phyloP scores from a whole-genome alignment of 345 rosid genomes.

The Linum lewisii region DNA sequence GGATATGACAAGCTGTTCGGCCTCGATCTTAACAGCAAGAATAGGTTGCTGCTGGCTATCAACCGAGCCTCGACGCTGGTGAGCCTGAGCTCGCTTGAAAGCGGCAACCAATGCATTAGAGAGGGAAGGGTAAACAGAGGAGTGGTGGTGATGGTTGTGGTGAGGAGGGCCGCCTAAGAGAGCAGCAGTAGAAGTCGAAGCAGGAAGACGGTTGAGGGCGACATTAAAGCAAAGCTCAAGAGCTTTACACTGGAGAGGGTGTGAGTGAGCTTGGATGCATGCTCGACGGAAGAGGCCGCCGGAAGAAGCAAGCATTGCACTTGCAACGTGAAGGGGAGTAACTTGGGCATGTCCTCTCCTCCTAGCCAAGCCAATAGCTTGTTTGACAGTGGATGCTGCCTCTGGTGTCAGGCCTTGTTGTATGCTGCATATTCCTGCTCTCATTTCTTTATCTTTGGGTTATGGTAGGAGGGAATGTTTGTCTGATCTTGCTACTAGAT shows the following conservation, averaged over 20 bases:
- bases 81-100: constrained; percentile 97
- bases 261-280: constrained; percentile 88
- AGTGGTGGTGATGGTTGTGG: too few species aligned
- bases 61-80: constrained; percentile 82
- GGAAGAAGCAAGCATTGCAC: constrained; percentile 70
- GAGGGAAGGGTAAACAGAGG: constrained; percentile 51
- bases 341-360: constrained; percentile 94
- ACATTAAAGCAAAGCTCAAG: constrained; percentile 97
- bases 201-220: constrained; percentile 89
- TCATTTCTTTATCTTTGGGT: constrained; percentile 33
- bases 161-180: constrained; percentile 50
- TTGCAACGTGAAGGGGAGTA: constrained; percentile 95
- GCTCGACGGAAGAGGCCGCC: constrained; percentile 74
- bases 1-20: constrained; percentile 82
- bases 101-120: constrained; percentile 95
- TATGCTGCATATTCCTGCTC: constrained; percentile 79
- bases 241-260: constrained; percentile 92
- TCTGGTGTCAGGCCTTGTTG: constrained; percentile 75
- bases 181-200: too few species aligned
- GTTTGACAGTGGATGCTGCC: constrained; percentile 65
- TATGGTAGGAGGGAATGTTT: too few species aligned
- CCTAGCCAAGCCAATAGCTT: constrained; percentile 64
- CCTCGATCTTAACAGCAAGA: constrained; percentile 78
- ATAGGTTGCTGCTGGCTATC: constrained; percentile 91
- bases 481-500: too few species aligned